Conservation (phyloP, 2,329 filamentous ascomycete species). For the Trichophyton simii region DNA sequence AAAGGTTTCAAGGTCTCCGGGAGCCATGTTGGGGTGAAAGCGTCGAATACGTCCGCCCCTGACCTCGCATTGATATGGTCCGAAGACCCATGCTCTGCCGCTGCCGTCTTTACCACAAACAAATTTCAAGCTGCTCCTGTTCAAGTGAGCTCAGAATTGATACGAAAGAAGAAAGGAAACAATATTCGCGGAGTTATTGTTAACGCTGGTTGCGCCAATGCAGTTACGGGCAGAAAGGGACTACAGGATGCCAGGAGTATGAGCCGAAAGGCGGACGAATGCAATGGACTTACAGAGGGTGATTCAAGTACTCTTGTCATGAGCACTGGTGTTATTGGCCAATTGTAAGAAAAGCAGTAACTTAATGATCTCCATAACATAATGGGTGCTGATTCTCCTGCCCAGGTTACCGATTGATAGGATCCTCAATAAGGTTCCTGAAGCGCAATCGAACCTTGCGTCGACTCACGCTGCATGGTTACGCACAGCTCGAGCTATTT, state of each 20-base stretch:
- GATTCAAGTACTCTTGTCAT: conserved; percentile 71
- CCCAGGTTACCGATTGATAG: conserved; percentile 73
- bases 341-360: conserved; percentile 45
- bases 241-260: conserved; percentile 78
- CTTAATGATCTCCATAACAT: not conserved
- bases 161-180: conserved; percentile 52
- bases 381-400: conserved; percentile 3
- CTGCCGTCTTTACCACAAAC: conserved; percentile 94
- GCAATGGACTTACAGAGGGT: conserved; percentile 35
- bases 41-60: conserved; percentile 78
- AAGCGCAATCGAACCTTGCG: conserved; percentile 58
- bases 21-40: conserved; percentile 85
- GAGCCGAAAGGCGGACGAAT: conserved; percentile 63
- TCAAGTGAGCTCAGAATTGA: conserved; percentile 62
- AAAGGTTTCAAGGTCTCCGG: conserved; percentile 79
- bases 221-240: conserved; percentile 83
- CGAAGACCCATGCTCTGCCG: conserved; percentile 70
- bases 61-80: conserved; percentile 84
- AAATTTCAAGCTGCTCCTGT: conserved; percentile 96
- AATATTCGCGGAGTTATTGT: conserved; percentile 73
- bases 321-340: conserved; percentile 96
- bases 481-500: conserved; percentile 75
- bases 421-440: conserved; percentile 71
- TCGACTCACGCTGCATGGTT: conserved; percentile 77
- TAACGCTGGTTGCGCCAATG: conserved; percentile 95